Evolutionary conservation across 108 stramenopile genomes (phyloP).

Genomic region (Cyclotella cryptica): DNA sequence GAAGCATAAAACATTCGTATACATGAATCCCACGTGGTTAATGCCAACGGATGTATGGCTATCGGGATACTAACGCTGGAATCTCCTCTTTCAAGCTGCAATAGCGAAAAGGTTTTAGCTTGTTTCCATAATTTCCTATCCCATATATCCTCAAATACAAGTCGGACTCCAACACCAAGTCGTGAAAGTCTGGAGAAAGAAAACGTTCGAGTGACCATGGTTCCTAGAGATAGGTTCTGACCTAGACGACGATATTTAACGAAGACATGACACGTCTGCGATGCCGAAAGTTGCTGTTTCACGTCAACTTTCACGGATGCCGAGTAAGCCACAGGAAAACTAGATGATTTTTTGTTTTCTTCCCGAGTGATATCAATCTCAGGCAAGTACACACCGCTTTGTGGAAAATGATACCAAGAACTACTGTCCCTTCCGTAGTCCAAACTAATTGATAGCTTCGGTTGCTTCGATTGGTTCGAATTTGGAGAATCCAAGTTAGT

Average conservation of each 20-base stretch:
- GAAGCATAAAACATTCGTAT: constrained; percentile 39
- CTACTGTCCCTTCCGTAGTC: constrained; percentile 19
- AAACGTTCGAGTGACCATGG: constrained; percentile 39
- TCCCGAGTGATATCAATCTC: background rate
- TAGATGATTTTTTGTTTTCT: background rate
- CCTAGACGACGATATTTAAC: constrained; percentile 34
- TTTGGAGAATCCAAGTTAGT: constrained; percentile 8
- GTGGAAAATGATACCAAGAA: constrained; percentile 19
- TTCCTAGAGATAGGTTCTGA: constrained; percentile 27
- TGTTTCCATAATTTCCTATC: constrained; percentile 5
- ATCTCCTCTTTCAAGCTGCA: constrained; percentile 50
- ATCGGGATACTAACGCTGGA: constrained; percentile 29
- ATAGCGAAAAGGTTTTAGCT: constrained; percentile 34
- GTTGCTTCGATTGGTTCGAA: background rate
- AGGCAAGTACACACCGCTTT: background rate
- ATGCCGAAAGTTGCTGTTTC: constrained; percentile 29
- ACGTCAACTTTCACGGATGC: constrained; percentile 28
- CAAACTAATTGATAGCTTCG: constrained; percentile 36
- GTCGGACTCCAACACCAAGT: constrained; percentile 39
- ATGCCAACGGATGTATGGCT: constrained; percentile 12
- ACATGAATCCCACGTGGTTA: constrained; percentile 30
- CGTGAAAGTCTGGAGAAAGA: constrained; percentile 30
- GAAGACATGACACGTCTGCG: constrained; percentile 30
- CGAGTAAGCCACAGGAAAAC: background rate
- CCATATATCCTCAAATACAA: constrained; percentile 28